These are phyloP conservation scores for Leccinum boreale DNA, from an alignment of 768 basidiomycete species.

Conservation along the genomic window DNA sequence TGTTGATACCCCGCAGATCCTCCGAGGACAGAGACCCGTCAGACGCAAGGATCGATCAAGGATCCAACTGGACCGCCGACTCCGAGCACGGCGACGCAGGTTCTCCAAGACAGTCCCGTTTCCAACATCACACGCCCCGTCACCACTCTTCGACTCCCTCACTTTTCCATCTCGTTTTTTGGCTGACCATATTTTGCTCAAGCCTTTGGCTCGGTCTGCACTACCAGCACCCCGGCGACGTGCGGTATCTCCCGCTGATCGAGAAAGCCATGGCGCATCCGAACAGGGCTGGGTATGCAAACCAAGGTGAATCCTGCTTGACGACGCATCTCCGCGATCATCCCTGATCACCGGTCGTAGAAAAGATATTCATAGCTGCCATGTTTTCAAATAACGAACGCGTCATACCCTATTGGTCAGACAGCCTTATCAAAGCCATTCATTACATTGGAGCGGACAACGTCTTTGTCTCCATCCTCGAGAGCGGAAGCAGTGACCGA, in stretches of 20 bases:
- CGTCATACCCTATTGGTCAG: conserved; percentile 39
- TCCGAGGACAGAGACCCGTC: neutral
- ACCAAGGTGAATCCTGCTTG: conserved; percentile 6
- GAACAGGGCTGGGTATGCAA: conserved; percentile 12
- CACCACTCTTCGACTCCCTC: neutral
- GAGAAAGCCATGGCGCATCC: conserved; percentile 11
- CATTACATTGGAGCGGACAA: conserved; percentile 41
- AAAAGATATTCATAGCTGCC: conserved; percentile 23
- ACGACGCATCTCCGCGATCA: too few relatives aligned
- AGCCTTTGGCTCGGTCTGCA: conserved; percentile 6
- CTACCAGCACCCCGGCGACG: conserved; percentile 6
- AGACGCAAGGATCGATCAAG: neutral
- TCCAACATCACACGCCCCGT: neutral
- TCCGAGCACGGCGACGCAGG: neutral
- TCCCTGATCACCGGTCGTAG: neutral
- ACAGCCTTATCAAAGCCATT: conserved; percentile 33
- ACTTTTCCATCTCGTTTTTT: neutral
- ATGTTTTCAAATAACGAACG: conserved; percentile 39
- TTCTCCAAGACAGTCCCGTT: neutral
- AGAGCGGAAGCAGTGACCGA: conserved; percentile 30
- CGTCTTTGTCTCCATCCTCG: conserved; percentile 41
- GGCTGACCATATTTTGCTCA: neutral
- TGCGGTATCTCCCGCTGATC: conserved; percentile 14
- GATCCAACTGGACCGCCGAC: neutral
- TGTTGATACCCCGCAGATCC: conserved; percentile 5